Base-by-base conservation (phyloP, 1,139 yeast species). In the Kurtzmaniella quercitrusa region DNA sequence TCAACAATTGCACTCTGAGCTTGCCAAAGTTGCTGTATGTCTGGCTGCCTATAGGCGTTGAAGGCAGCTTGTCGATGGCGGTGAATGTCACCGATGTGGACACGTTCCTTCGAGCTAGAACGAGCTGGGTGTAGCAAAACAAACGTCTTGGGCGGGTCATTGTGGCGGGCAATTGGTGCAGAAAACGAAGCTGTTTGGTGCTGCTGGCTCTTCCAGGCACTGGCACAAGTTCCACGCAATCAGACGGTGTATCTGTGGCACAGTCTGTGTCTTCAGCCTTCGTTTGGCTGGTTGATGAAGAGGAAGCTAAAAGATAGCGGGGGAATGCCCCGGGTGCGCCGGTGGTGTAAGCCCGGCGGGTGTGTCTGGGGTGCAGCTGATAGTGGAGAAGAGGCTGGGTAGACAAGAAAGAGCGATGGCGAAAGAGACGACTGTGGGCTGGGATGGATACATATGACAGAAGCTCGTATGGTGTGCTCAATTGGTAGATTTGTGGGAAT, bases 1-100 rank as follows among this genome's bases (percentile, higher is more conserved):
- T 82, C 29, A 78, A 63, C 47, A 88, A 62, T 33, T 84, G 82
- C 7, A 84, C 77, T 38, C 66, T 58, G 24, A 73, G 57, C 41
- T 54, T 58, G 25, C 68, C 69, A 2, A 53, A 44, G n/a, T 53
- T 56, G 41, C 51, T 51, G 11, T 57, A 51, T 11, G 46, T 48
- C 17, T 50, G 48, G 3, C 41, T 41, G 4, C 44, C 34, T 37
- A 47, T 25, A 29, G 54, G 50, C 3, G 43, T 48, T 10, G 39
- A 43, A 34, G 40, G 45, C 11, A 51, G 50, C 41, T 55, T 48
- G 37, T 60, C 66, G 11, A 58, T 48, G 7, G 68, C 60, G 0
- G 65, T 59, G 54, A 66, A 64, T 16, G 63, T 55, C 17, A 66
- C 57, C 16, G 62, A 48, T 34, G 49, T 48, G 10, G 68, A 61